phyloP scores from a whole-genome alignment of 345 rosid species.

The Luvunga scandens region DNA sequence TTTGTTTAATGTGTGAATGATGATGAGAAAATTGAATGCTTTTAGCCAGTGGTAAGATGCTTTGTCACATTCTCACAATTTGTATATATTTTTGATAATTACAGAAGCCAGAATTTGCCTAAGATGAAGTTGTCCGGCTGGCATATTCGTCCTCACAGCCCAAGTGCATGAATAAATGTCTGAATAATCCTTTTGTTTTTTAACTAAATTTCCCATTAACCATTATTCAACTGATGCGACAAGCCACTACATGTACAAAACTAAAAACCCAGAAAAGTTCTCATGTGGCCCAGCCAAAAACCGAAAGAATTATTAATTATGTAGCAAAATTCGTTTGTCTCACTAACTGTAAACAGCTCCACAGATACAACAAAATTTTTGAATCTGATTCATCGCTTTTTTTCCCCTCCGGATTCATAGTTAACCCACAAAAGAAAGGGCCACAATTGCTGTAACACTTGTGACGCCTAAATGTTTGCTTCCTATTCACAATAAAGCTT shows the following conservation, averaged over 20 bases:
- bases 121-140: neutral
- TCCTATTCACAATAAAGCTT: too few species aligned
- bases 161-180: too few species aligned
- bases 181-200: too few species aligned
- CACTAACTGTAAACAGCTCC: neutral
- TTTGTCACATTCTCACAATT: neutral
- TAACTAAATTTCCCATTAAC: neutral
- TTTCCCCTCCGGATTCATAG: too few species aligned
- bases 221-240: too few species aligned
- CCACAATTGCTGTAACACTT: neutral
- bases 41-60: neutral
- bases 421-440: neutral
- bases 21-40: neutral
- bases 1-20: neutral
- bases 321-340: neutral
- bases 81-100: neutral
- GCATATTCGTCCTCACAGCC: neutral
- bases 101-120: neutral
- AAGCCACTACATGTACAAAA: too few species aligned
- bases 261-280: too few species aligned
- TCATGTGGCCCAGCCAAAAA: too few species aligned
- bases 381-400: too few species aligned
- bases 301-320: too few species aligned
- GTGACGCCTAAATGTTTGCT: neutral
- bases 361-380: neutral